Evolutionary conservation across 2,329 filamentous ascomycete species (phyloP).

Genomic region (Cladosporium sp.): DNA sequence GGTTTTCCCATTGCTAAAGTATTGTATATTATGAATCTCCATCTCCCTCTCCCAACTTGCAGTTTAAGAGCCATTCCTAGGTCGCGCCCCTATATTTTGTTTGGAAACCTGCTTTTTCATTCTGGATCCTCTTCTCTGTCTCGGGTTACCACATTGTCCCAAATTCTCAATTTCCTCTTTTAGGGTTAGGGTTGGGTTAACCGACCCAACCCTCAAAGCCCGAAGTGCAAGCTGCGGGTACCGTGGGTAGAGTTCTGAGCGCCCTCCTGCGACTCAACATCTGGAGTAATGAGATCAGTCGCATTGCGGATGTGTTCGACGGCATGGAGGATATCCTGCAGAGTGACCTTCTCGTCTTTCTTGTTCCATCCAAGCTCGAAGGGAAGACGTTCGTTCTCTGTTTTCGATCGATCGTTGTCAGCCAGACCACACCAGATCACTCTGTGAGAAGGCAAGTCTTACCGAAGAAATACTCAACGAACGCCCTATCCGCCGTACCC

Average conservation of each 20-base stretch:
- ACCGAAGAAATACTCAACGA: constrained; percentile 48
- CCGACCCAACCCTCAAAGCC: neutral
- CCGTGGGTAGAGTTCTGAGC: neutral
- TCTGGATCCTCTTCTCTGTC: too few species aligned
- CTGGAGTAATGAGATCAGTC: constrained; percentile 13
- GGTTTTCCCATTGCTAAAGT: too few species aligned
- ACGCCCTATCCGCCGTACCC: constrained; percentile 37
- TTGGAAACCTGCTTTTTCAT: too few species aligned
- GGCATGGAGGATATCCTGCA: constrained; percentile 15
- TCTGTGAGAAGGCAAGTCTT: constrained; percentile 17
- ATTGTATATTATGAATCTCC: too few species aligned
- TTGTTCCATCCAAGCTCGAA: constrained; percentile 39
- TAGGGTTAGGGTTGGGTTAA: too few species aligned
- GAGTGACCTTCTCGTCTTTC: constrained; percentile 18
- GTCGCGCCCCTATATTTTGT: too few species aligned
- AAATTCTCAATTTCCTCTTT: too few species aligned
- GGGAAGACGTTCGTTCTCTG: constrained; percentile 43
- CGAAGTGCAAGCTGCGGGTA: constrained; percentile 2
- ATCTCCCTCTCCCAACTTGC: too few species aligned
- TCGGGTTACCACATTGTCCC: too few species aligned
- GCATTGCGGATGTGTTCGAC: constrained; percentile 15
- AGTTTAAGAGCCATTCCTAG: too few species aligned
- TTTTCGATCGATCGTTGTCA: neutral
- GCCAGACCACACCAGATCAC: neutral
- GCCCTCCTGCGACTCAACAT: neutral